Conservation (phyloP, 1,284 basidiomycete genomes). For the Ustanciosporium gigantosporum region DNA sequence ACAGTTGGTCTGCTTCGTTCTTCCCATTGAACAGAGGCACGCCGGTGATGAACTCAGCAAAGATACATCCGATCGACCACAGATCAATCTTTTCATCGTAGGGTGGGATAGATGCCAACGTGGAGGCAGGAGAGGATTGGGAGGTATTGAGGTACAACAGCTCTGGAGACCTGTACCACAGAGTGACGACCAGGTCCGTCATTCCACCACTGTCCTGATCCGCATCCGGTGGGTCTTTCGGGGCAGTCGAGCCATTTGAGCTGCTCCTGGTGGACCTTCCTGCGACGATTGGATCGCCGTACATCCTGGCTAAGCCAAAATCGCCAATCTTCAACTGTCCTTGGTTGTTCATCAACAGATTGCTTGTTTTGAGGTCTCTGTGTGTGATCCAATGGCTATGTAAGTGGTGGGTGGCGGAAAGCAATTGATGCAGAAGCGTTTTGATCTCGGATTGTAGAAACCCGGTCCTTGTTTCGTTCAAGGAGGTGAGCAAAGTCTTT, state of each 20-base stretch:
- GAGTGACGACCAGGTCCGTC: slow-evolving; percentile 94
- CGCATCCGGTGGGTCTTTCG: too few species aligned
- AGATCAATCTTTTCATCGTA: slow-evolving; percentile 58
- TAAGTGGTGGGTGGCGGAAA: slow-evolving; percentile 89
- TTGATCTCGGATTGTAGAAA: slow-evolving; percentile 98
- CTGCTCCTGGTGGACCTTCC: neutral
- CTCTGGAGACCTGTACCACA: slow-evolving; percentile 85
- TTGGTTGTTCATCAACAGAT: slow-evolving; percentile 96
- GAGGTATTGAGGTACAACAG: slow-evolving; percentile 5
- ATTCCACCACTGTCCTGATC: slow-evolving; percentile 70
- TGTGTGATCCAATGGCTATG: slow-evolving; percentile 97
- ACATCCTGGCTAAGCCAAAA: slow-evolving; percentile 92
- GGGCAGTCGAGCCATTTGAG: neutral
- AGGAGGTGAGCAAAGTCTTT: slow-evolving; percentile 79
- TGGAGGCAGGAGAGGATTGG: neutral
- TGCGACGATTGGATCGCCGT: slow-evolving; percentile 78
- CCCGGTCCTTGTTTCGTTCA: slow-evolving; percentile 79
- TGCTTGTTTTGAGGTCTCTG: slow-evolving; percentile 95
- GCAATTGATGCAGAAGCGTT: slow-evolving; percentile 86
- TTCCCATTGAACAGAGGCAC: slow-evolving; percentile 96
- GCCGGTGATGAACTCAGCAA: slow-evolving; percentile 89
- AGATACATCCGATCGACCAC: slow-evolving; percentile 98
- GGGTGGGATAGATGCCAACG: neutral
- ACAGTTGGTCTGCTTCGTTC: slow-evolving; percentile 85
- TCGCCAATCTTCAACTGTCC: slow-evolving; percentile 98